These are phyloP conservation scores for Evansstolkia leycettana DNA, from an alignment of 495 filamentous ascomycete genomes.

Conservation along the genomic window DNA sequence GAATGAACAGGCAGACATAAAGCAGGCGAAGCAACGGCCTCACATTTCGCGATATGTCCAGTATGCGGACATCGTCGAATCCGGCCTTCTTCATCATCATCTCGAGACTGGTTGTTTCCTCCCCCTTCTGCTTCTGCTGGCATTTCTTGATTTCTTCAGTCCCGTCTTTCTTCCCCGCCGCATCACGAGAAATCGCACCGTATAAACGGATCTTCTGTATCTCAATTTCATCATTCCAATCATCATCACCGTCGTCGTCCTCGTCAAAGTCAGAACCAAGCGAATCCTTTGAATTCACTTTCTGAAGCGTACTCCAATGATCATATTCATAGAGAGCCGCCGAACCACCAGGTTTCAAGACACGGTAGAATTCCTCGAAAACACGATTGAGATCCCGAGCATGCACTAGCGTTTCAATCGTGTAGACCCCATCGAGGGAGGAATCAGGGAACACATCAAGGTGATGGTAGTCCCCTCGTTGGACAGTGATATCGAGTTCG, in stretches of 20 bases:
- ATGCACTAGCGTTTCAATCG: slow-evolving; percentile 49
- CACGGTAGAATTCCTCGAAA: slow-evolving; percentile 32
- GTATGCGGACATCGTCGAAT: slow-evolving; percentile 32
- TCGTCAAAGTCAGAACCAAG: too few species aligned
- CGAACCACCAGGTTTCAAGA: slow-evolving; percentile 36
- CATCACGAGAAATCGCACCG: slow-evolving; percentile 30
- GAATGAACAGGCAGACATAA: slow-evolving; percentile 31
- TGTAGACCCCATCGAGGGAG: slow-evolving; percentile 43
- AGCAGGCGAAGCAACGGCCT: slow-evolving; percentile 36
- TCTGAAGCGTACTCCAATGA: slow-evolving; percentile 10
- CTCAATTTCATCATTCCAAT: slow-evolving; percentile 10
- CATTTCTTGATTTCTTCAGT: slow-evolving; percentile 1
- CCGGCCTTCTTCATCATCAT: slow-evolving; percentile 30
- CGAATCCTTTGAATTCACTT: too few species aligned
- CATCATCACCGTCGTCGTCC: too few species aligned
- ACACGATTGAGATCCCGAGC: slow-evolving; percentile 35
- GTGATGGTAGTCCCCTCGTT: slow-evolving; percentile 41
- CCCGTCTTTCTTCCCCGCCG: not conserved
- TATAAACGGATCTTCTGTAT: slow-evolving; percentile 27
- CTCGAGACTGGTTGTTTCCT: too few species aligned
- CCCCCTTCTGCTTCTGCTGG: slow-evolving; percentile 12
- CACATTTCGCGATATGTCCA: slow-evolving; percentile 35
- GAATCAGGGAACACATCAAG: slow-evolving; percentile 21
- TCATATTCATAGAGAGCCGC: slow-evolving; percentile 42
- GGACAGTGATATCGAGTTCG: slow-evolving; percentile 24